Percentiles rank a stretch among this genome's conserved stretches.
Conservation (phyloP, 2,329 filamentous ascomycete species). For the Emericellopsis cladophorae region DNA sequence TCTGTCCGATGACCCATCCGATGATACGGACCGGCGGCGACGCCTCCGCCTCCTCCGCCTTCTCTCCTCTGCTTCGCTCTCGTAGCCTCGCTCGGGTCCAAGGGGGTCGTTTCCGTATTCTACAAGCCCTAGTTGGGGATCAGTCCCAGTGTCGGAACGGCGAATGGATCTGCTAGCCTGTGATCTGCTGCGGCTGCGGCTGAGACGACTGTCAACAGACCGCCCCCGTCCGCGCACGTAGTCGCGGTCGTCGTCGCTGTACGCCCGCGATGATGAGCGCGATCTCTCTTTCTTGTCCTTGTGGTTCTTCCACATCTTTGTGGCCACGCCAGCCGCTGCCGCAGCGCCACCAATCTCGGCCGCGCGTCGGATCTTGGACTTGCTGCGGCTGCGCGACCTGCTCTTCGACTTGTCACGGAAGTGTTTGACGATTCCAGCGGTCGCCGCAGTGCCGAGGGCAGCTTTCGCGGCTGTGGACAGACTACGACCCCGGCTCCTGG, state of each 20-base stretch:
- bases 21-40: constrained; percentile 21
- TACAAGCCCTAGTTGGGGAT: constrained; percentile 57
- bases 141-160: constrained; percentile 37
- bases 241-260: constrained; percentile 21
- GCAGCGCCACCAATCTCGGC: constrained; percentile 50
- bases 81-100: constrained; percentile 28
- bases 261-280: constrained; percentile 6
- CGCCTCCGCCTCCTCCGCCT: constrained; percentile 24
- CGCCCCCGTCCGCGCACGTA: constrained; percentile 16
- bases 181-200: constrained; percentile 26
- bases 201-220: background rate
- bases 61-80: constrained; percentile 33
- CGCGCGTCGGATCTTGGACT: constrained; percentile 35
- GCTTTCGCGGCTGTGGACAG: constrained; percentile 40
- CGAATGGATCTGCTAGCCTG: constrained; percentile 30
- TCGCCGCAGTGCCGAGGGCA: constrained; percentile 42
- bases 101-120: constrained; percentile 51
- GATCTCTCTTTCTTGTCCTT: constrained; percentile 44
- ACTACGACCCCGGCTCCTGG: constrained; percentile 31
- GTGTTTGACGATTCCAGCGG: constrained; percentile 46
- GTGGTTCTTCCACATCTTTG: constrained; percentile 47
- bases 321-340: constrained; percentile 45
- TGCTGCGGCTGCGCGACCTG: constrained; percentile 25
- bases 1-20: constrained; percentile 17
- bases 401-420: constrained; percentile 37